Evolutionary conservation across 768 basidiomycete species (phyloP).

Genomic region (Phlegmacium glaucopus): DNA sequence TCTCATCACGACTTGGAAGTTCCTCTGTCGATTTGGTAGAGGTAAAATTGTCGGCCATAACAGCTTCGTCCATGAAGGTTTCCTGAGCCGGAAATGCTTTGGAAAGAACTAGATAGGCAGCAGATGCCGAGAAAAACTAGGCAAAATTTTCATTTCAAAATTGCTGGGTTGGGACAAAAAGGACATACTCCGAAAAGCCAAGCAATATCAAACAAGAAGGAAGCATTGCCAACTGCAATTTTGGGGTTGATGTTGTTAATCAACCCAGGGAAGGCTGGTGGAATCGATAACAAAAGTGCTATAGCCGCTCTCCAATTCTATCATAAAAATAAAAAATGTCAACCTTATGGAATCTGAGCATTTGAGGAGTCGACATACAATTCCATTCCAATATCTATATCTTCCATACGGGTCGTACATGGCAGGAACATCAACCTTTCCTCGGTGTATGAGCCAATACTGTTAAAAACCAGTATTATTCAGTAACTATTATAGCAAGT

Average conservation of each 20-base stretch:
- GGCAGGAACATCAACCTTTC: conserved; percentile 75
- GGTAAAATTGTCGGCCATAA: conserved; percentile 27
- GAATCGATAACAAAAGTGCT: conserved; percentile 64
- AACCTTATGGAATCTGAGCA: background rate
- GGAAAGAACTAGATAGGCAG: conserved; percentile 36
- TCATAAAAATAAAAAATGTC: background rate
- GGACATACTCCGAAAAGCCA: conserved; percentile 72
- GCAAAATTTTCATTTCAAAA: background rate
- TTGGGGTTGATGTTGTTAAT: conserved; percentile 67
- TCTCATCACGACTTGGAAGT: conserved; percentile 10
- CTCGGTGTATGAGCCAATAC: conserved; percentile 76
- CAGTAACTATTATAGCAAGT: background rate
- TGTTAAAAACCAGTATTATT: conserved; percentile 20
- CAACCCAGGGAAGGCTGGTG: conserved; percentile 75
- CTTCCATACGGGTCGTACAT: conserved; percentile 80
- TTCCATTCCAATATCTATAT: conserved; percentile 74
- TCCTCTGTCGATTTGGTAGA: conserved; percentile 4
- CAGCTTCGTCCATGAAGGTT: conserved; percentile 35
- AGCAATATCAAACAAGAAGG: conserved; percentile 62
- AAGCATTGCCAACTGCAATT: conserved; percentile 57
- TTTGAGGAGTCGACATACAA: conserved; percentile 43
- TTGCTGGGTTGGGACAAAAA: background rate
- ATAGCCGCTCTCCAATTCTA: conserved; percentile 82
- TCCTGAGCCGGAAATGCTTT: conserved; percentile 37
- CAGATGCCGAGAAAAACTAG: conserved; percentile 36